Evolutionary conservation across 2,329 filamentous ascomycete species (phyloP), one percentile per base, ranked within the genome.

Genomic region (Epichloe aotearoae): DNA sequence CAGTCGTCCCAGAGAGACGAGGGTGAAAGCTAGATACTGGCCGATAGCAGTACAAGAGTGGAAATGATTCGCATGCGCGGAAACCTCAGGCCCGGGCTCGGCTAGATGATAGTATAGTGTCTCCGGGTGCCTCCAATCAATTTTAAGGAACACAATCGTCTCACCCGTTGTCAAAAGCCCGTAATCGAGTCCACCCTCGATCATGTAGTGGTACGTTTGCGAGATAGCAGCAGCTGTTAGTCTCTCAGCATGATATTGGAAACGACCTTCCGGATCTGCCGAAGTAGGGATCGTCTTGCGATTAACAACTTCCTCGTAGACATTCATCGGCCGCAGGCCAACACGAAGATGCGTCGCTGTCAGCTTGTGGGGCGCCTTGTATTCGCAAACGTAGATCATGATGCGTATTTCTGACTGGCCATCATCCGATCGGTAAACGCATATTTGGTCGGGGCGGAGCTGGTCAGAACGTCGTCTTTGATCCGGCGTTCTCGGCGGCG

Each of bases 181-280:
- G 54, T 72, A 73, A 51, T 71, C 64, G 12, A 73, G 60, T 0
- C 74, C 69, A 15, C 59, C 61, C 50, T 69, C 56, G n/a, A 77
- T 65, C 66, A 77, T 77, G 57, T 75, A 75, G 39, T 71, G 66
- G 55, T 71, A 77, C 1, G 66, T 69, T 58, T 77, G 69, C 3
- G 69, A 70, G 37, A 77, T 58, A n/a, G 72, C 66, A 19, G 71
- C 64, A 8, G 66, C 63, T 0, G 68, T 59, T 4, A 72, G 61
- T 52, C 58, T 65, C 49, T 68, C 64, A 17, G 65, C 65, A 36
- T 64, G 54, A 43, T 70, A 65, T 39, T 61, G 52, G 47, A 68
- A 67, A 7, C 54, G 61, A n/a, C 63, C 65, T 5, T 63, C 62
- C 34, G 54, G 59, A 52, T 64, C 54, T 2, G 46, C 39, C 1